Percentiles rank a stretch among this genome's conserved stretches.
Evolutionary conservation across 2,329 filamentous ascomycete genomes (phyloP).

Genomic region (Apiospora pterosperma): DNA sequence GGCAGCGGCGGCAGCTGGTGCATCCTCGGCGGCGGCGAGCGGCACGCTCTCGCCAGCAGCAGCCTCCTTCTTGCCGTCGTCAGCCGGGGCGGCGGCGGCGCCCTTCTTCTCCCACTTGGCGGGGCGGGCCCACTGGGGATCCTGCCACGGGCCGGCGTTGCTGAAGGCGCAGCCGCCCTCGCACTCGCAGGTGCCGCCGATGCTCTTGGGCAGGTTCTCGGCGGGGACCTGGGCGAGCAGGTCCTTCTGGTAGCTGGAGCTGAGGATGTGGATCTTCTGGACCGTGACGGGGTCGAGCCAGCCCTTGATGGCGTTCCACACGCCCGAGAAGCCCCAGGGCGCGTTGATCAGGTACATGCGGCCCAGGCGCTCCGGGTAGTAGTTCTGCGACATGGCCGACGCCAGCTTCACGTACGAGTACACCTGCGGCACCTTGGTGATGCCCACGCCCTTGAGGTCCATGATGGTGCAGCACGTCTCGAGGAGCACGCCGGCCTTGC

Average conservation of each 20-base stretch:
- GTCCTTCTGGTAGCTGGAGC: slow-evolving; percentile 76
- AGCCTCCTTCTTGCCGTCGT: slow-evolving; percentile 17
- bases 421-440: slow-evolving; percentile 77
- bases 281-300: slow-evolving; percentile 98
- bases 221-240: slow-evolving; percentile 79
- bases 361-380: slow-evolving; percentile 96
- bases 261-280: slow-evolving; percentile 90
- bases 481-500: slow-evolving; percentile 82
- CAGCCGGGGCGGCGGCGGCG: slow-evolving; percentile 39
- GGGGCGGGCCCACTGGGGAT: slow-evolving; percentile 62
- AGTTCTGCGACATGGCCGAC: slow-evolving; percentile 91
- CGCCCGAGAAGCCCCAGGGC: slow-evolving; percentile 87
- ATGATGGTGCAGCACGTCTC: slow-evolving; percentile 99
- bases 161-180: slow-evolving; percentile 56
- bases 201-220: slow-evolving; percentile 84
- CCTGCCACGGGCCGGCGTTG: slow-evolving; percentile 88
- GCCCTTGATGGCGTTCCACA: slow-evolving; percentile 83
- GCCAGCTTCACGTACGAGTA: slow-evolving; percentile 85
- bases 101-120: slow-evolving; percentile 52
- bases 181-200: slow-evolving; percentile 70
- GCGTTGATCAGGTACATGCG: slow-evolving; percentile 98
- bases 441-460: slow-evolving; percentile 91
- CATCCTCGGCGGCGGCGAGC: slow-evolving; percentile 24
- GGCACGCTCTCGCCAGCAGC: slow-evolving; percentile 28
- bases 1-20: slow-evolving; percentile 30